A percentile compares a stretch with the other conserved stretches of the same genome.
Conservation (phyloP, 2,329 filamentous ascomycete genomes). For the Akanthomyces uredinophilus region DNA sequence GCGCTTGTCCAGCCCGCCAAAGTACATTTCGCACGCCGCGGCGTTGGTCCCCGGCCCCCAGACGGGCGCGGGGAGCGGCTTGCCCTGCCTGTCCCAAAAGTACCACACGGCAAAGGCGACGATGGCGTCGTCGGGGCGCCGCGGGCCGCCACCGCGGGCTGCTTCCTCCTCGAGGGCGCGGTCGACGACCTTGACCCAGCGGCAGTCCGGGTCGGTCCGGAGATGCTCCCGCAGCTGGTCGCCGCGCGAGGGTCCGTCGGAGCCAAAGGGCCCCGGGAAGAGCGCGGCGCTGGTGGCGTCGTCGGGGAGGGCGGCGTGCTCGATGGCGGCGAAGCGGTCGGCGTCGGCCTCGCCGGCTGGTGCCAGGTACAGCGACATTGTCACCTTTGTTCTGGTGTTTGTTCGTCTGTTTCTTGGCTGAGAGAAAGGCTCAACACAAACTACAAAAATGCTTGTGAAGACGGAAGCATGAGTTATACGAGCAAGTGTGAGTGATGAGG, state of each 20-base stretch:
- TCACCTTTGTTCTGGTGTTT: not conserved
- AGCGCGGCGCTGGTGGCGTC: not conserved
- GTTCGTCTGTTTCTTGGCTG: not conserved
- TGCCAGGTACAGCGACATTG: not conserved
- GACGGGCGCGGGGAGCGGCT: not conserved
- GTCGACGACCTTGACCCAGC: constrained; percentile 8
- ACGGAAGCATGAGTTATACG: too few relatives aligned
- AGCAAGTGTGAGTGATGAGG: too few relatives aligned
- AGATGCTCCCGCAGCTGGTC: constrained; percentile 1
- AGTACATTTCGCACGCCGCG: constrained; percentile 1
- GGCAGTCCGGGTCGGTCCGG: constrained; percentile 14
- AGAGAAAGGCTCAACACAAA: not conserved
- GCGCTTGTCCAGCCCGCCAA: not conserved
- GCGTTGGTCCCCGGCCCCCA: constrained; percentile 1
- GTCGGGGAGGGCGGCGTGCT: constrained; percentile 1
- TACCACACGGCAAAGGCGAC: constrained; percentile 8
- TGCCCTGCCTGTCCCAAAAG: not conserved
- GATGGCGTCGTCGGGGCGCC: not conserved
- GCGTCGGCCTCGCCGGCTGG: not conserved
- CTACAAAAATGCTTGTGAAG: not conserved
- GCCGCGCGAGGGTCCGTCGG: not conserved
- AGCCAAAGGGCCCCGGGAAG: not conserved
- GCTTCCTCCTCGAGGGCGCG: not conserved
- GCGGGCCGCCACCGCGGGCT: too few relatives aligned
- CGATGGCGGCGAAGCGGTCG: constrained; percentile 1